These are phyloP conservation scores for Emergomyces africanus DNA, from an alignment of 2,329 filamentous ascomycete species.

Conservation along the genomic window DNA sequence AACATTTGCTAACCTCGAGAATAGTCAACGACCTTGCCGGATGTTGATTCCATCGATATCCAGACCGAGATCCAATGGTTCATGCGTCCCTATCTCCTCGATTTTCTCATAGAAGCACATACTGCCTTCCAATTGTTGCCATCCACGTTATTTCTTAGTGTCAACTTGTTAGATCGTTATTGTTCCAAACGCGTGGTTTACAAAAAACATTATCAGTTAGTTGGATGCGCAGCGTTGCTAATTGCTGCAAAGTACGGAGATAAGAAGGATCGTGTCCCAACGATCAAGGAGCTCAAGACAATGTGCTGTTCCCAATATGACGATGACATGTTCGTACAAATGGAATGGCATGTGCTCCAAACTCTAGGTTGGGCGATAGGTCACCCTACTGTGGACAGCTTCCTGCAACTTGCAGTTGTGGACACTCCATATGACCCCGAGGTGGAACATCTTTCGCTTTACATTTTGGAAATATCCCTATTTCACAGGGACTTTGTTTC, in stretches of 20 bases:
- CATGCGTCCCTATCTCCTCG: slow-evolving; percentile 95
- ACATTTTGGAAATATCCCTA: slow-evolving; percentile 86
- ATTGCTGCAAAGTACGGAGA: slow-evolving; percentile 98
- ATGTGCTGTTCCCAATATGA: slow-evolving; percentile 99
- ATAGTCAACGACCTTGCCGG: slow-evolving; percentile 73
- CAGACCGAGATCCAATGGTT: slow-evolving; percentile 99
- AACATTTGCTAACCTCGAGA: slow-evolving; percentile 10
- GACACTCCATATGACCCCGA: slow-evolving; percentile 66
- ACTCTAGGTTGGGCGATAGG: slow-evolving; percentile 94
- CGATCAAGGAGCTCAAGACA: slow-evolving; percentile 91
- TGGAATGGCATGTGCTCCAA: slow-evolving; percentile 99
- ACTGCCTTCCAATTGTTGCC: slow-evolving; percentile 87
- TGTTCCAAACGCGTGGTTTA: slow-evolving; percentile 97
- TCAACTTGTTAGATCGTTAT: slow-evolving; percentile 95
- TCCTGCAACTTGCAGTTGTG: slow-evolving; percentile 73
- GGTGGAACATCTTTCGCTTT: slow-evolving; percentile 87
- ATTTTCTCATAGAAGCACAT: slow-evolving; percentile 96
- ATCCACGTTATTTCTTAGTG: slow-evolving; percentile 87
- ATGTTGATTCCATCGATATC: slow-evolving; percentile 96
- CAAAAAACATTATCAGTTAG: slow-evolving; percentile 97
- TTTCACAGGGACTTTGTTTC: slow-evolving; percentile 98
- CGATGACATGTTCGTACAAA: slow-evolving; percentile 99
- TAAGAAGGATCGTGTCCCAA: slow-evolving; percentile 96
- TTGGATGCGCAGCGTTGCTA: slow-evolving; percentile 87
- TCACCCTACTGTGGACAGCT: slow-evolving; percentile 90